Percentiles rank a stretch among this genome's conserved stretches.
Evolutionary conservation across 495 filamentous ascomycete genomes (phyloP).

Genomic region (Annulohypoxylon moriforme): DNA sequence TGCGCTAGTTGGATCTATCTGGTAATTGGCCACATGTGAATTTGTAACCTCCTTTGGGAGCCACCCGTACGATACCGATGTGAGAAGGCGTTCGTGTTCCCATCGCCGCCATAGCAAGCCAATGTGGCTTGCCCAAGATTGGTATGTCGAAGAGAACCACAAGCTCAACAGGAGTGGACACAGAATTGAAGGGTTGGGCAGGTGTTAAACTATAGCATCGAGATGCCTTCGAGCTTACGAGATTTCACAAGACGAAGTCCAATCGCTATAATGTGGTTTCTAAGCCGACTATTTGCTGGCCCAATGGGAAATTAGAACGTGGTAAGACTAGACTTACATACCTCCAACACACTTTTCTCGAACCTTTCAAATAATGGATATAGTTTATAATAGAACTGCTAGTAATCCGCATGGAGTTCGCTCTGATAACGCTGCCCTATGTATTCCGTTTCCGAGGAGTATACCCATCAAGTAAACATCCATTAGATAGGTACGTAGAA

Average conservation of each 20-base stretch:
- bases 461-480: conserved; percentile 10
- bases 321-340: conserved; percentile 25
- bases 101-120: conserved; percentile 3
- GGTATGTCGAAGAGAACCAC: conserved; percentile 29
- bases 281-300: conserved; percentile 24
- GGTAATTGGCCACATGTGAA: not conserved
- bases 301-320: conserved; percentile 40
- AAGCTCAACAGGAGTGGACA: conserved; percentile 17
- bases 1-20: not conserved
- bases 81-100: conserved; percentile 17
- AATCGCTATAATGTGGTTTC: conserved; percentile 37
- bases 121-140: conserved; percentile 22
- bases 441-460: conserved; percentile 3
- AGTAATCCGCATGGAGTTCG: conserved; percentile 3
- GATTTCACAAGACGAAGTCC: conserved; percentile 15
- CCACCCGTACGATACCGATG: not conserved
- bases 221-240: conserved; percentile 24
- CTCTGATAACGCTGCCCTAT: conserved; percentile 22
- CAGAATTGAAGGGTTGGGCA: conserved; percentile 13
- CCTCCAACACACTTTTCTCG: conserved; percentile 20
- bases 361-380: conserved; percentile 5
- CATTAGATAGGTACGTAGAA: too few species aligned
- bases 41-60: not conserved
- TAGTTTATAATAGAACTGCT: conserved; percentile 10
- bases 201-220: conserved; percentile 19